phyloP scores from a whole-genome alignment of 768 basidiomycete species.

The Lactarius psammicola region DNA sequence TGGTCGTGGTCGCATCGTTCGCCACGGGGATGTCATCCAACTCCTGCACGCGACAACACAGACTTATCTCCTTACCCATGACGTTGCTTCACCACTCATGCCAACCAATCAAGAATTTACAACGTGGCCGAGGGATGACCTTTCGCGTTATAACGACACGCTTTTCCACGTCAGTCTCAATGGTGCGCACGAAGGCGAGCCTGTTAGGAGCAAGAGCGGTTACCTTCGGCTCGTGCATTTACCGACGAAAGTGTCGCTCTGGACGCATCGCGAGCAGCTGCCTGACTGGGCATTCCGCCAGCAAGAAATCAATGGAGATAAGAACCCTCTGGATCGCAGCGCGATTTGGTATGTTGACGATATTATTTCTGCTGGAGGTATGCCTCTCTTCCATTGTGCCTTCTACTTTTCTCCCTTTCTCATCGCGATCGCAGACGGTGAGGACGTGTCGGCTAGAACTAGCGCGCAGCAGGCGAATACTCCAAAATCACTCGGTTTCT shows the following conservation, averaged over 20 bases:
- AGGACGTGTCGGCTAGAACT: conserved; percentile 55
- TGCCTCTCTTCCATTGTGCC: conserved; percentile 33
- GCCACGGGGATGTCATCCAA: conserved; percentile 85
- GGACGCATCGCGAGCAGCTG: conserved; percentile 82
- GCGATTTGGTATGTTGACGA: conserved; percentile 90
- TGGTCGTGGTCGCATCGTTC: conserved; percentile 89
- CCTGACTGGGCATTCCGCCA: conserved; percentile 98
- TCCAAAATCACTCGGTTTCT: conserved; percentile 85
- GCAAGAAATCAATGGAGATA: conserved; percentile 98
- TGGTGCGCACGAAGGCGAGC: conserved; percentile 72
- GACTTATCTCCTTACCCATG: conserved; percentile 84
- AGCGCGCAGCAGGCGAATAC: conserved; percentile 54
- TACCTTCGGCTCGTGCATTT: conserved; percentile 90
- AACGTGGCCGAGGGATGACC: conserved; percentile 80
- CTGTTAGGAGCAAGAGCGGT: conserved; percentile 92
- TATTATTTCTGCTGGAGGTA: conserved; percentile 71
- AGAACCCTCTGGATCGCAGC: conserved; percentile 77
- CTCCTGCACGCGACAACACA: conserved; percentile 86
- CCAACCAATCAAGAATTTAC: conserved; percentile 99
- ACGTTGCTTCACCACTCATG: conserved; percentile 95
- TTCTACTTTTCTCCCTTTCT: conserved; percentile 23
- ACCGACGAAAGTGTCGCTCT: conserved; percentile 87
- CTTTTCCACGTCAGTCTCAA: conserved; percentile 76
- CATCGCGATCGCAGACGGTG: conserved; percentile 42
- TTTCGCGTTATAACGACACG: conserved; percentile 80